Percentiles rank a stretch among this genome's conserved stretches.
Conservation (phyloP, 495 filamentous ascomycete genomes). For the Aspergillus ellipticus region DNA sequence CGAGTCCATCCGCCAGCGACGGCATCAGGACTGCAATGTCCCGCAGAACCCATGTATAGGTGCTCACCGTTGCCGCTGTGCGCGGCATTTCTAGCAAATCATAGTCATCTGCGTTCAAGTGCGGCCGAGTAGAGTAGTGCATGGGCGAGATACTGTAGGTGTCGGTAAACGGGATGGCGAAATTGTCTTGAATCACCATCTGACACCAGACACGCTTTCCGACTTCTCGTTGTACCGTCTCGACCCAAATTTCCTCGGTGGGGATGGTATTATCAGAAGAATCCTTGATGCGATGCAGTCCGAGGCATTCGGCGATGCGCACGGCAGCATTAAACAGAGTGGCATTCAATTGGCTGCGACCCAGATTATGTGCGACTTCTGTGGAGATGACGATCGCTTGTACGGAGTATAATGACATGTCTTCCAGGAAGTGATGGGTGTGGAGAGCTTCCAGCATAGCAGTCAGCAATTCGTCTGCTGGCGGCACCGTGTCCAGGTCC, state of each 20-base stretch:
- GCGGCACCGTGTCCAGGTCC: slow-evolving; percentile 20
- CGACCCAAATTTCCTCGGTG: slow-evolving; percentile 24
- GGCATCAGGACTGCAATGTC: slow-evolving; percentile 41
- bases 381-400: slow-evolving; percentile 45
- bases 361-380: slow-evolving; percentile 44
- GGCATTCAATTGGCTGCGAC: slow-evolving; percentile 40
- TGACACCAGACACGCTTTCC: slow-evolving; percentile 44
- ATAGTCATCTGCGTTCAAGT: slow-evolving; percentile 38
- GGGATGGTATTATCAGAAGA: slow-evolving; percentile 15
- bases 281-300: slow-evolving; percentile 30
- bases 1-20: slow-evolving; percentile 35
- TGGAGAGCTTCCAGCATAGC: slow-evolving; percentile 29
- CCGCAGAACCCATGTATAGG: slow-evolving; percentile 36
- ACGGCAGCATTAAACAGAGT: slow-evolving; percentile 37
- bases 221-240: slow-evolving; percentile 33
- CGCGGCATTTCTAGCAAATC: slow-evolving; percentile 32
- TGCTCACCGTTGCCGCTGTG: slow-evolving; percentile 34
- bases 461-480: slow-evolving; percentile 24
- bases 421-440: slow-evolving; percentile 22
- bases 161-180: slow-evolving; percentile 46
- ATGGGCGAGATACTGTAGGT: slow-evolving; percentile 42
- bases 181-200: slow-evolving; percentile 46
- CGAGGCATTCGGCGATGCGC: slow-evolving; percentile 36
- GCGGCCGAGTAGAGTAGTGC: slow-evolving; percentile 36
- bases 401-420: slow-evolving; percentile 32